Percentiles rank a stretch among this genome's conserved stretches.
Conservation (phyloP, 2,329 filamentous ascomycete species). For the Cordyceps farinosa region DNA sequence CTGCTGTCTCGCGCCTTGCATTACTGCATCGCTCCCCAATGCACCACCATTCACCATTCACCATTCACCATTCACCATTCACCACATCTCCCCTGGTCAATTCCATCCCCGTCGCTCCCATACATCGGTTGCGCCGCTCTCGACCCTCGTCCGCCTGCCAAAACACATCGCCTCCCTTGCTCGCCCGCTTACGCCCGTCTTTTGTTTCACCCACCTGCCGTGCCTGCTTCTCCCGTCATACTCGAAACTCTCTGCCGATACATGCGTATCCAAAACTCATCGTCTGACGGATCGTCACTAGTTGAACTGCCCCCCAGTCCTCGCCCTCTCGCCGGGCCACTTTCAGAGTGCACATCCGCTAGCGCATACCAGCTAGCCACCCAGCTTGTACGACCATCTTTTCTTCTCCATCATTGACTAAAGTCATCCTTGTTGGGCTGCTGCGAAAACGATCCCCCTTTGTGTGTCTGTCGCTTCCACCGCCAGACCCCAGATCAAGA, state of each 20-base stretch:
- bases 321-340: not conserved
- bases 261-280: slow-evolving; percentile 11
- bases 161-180: not conserved
- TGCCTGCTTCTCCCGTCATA: not conserved
- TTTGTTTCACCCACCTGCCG: slow-evolving; percentile 1
- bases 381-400: not conserved
- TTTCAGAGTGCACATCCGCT: slow-evolving; percentile 10
- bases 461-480: slow-evolving; percentile 5
- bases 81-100: not conserved
- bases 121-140: not conserved
- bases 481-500: not conserved
- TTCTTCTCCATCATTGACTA: slow-evolving; percentile 2
- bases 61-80: not conserved
- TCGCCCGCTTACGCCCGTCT: not conserved
- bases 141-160: not conserved
- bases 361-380: slow-evolving; percentile 8
- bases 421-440: not conserved
- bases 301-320: not conserved
- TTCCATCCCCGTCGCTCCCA: not conserved
- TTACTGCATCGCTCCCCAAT: not conserved
- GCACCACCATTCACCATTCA: not conserved
- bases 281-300: slow-evolving; percentile 19
- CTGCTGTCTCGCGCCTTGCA: not conserved
- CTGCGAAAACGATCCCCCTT: not conserved
- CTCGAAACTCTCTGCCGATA: slow-evolving; percentile 11